phyloP scores from a whole-genome alignment of 345 rosid species.

The Lenwebbia sp. region DNA sequence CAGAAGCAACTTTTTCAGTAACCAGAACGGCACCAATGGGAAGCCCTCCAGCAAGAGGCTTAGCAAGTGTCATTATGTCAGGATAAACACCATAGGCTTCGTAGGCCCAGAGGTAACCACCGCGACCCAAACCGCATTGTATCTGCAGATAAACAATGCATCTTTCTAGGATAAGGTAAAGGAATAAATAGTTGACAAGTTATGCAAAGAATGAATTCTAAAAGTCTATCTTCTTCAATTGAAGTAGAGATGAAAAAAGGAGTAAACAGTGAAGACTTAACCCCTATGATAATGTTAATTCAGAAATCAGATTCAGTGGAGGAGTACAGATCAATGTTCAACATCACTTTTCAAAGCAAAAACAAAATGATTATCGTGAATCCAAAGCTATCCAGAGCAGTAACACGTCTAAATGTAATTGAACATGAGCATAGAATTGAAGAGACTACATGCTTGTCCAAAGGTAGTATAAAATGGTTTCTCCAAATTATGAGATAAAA shows the following conservation, averaged over 20 bases:
- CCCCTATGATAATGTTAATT: background rate
- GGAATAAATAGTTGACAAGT: background rate
- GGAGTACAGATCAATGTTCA: background rate
- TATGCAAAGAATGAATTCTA: background rate
- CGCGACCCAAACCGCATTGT: slow-evolving; percentile 84
- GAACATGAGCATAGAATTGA: background rate
- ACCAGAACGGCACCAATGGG: slow-evolving; percentile 79
- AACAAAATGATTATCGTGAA: background rate
- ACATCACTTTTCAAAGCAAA: background rate
- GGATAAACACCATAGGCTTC: slow-evolving; percentile 57
- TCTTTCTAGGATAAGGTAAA: background rate
- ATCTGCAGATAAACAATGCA: slow-evolving; percentile 23
- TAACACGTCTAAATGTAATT: background rate
- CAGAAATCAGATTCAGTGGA: background rate
- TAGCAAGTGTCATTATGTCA: slow-evolving; percentile 90
- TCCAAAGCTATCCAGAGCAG: background rate
- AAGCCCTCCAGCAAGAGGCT: slow-evolving; percentile 94
- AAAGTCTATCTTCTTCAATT: background rate
- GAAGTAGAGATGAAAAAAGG: background rate
- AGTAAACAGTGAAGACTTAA: background rate
- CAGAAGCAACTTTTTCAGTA: slow-evolving; percentile 65
- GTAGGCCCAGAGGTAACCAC: slow-evolving; percentile 77
- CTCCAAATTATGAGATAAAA: background rate
- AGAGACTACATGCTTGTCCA: background rate
- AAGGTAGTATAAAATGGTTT: background rate